These are phyloP conservation scores for Suhomyces prunicola DNA, from an alignment of 805 yeast species.

Conservation along the genomic window DNA sequence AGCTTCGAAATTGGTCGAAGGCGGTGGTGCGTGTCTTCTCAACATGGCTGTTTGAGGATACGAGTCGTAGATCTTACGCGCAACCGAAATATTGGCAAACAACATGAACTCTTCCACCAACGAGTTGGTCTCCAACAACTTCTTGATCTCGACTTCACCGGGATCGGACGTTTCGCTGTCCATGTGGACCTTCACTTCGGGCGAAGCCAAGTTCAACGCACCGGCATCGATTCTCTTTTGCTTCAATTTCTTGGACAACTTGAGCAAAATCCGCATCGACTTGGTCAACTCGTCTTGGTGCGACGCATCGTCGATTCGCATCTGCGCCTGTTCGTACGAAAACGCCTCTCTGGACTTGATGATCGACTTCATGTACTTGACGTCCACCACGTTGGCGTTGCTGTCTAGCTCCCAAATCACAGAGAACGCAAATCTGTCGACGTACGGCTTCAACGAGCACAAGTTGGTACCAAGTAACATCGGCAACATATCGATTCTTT, in stretches of 20 bases:
- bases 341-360: conserved; percentile 92
- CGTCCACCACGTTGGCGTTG: conserved; percentile 78
- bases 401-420: conserved; percentile 93
- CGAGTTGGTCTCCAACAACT: conserved; percentile 86
- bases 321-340: conserved; percentile 89
- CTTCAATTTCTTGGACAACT: conserved; percentile 78
- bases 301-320: conserved; percentile 75
- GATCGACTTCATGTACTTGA: conserved; percentile 79
- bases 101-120: conserved; percentile 98
- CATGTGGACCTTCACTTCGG: conserved; percentile 96
- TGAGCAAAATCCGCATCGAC: conserved; percentile 80
- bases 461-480: conserved; percentile 90
- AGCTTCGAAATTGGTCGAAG: conserved; percentile 85
- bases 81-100: conserved; percentile 94
- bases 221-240: conserved; percentile 89
- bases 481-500: conserved; percentile 98
- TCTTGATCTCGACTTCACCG: conserved; percentile 88
- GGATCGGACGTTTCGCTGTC: conserved; percentile 98
- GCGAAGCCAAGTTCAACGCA: conserved; percentile 94
- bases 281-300: conserved; percentile 81
- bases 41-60: conserved; percentile 98
- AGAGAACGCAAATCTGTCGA: conserved; percentile 93
- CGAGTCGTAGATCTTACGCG: conserved; percentile 84
- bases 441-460: conserved; percentile 92
- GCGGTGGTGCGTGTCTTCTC: conserved; percentile 98